Conservation (phyloP, 306 rosid genomes). For the Senna siamea region DNA sequence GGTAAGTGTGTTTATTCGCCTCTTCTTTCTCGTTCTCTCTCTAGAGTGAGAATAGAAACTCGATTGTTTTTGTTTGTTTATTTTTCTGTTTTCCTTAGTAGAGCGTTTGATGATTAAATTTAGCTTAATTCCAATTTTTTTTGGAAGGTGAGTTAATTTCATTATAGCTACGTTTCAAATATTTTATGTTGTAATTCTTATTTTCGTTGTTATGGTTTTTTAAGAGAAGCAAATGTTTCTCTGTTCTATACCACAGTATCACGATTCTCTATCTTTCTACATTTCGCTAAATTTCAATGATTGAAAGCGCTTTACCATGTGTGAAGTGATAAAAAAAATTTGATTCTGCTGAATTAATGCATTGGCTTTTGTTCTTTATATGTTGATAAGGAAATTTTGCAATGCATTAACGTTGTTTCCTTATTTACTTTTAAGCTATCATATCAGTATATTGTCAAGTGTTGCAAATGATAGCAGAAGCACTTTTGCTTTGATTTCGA, state of each 20-base stretch:
- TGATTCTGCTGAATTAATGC: not conserved
- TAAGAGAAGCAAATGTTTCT: not conserved
- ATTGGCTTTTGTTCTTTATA: not conserved
- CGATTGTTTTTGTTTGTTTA: not conserved
- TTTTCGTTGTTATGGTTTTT: too few relatives aligned
- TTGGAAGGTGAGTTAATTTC: not conserved
- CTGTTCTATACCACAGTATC: too few relatives aligned
- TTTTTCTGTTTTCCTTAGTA: not conserved
- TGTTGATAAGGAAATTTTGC: not conserved
- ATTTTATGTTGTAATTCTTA: not conserved
- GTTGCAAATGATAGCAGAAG: not conserved
- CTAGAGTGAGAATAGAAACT: not conserved
- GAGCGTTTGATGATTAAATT: not conserved
- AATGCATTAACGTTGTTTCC: not conserved
- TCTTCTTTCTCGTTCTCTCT: conserved; percentile 1
- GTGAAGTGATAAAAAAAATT: not conserved
- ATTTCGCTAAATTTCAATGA: not conserved
- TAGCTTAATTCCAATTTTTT: not conserved
- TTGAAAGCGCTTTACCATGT: not conserved
- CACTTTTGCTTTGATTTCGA: not conserved
- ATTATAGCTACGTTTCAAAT: not conserved
- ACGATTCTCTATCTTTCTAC: too few relatives aligned
- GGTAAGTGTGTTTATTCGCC: conserved; percentile 38
- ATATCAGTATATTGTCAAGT: not conserved
- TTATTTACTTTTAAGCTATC: not conserved